Evolutionary conservation across 75 land plant species (phyloP), one percentile per base, ranked within the genome.

Genomic region (Ceratopteris richardii): DNA sequence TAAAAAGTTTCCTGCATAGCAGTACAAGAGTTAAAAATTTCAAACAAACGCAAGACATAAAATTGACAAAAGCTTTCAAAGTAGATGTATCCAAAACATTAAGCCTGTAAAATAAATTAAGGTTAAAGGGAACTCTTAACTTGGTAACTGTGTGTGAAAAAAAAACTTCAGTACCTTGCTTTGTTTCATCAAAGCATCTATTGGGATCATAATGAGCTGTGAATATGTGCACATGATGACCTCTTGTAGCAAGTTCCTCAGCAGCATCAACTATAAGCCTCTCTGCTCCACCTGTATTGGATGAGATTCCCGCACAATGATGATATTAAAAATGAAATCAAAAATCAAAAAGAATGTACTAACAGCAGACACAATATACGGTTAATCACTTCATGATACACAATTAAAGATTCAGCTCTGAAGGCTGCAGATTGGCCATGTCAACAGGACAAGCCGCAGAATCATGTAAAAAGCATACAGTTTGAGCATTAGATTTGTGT

Each of bases 231-330:
- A 95, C 96, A 51, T 81, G 52, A 62, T 95, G 99, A 2, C 99
- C 99, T 64, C 60, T 76, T 0, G 82, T 73, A 31, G 74, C 53
- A 60, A 95, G 83, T 64, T 90, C 86, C 44, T 79, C 72, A 51
- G 99, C 99, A 0, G 97, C 99, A 80, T 95, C 99, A 44, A 95
- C 97, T 51, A 83, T 87, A 47, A 95, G 68, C 69, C 99, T 76
- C 65, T 95, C 99, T 46, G 97, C 99, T 31, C 99, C 99, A 58
- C 98, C 98, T 94, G 60, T 9, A 29, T 33, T 33, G 9, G 9
- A 9, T 33, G n/a, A n/a, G n/a, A n/a, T n/a, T n/a, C n/a, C n/a
- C n/a, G n/a, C n/a, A n/a, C n/a, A n/a, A n/a, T n/a, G n/a, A n/a
- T n/a, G n/a, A n/a, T n/a, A 56, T 17, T 11, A 30, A 56, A 17